phyloP scores from a whole-genome alignment of 2,329 filamentous ascomycete genomes.

The Epichloe brachyelytri region DNA sequence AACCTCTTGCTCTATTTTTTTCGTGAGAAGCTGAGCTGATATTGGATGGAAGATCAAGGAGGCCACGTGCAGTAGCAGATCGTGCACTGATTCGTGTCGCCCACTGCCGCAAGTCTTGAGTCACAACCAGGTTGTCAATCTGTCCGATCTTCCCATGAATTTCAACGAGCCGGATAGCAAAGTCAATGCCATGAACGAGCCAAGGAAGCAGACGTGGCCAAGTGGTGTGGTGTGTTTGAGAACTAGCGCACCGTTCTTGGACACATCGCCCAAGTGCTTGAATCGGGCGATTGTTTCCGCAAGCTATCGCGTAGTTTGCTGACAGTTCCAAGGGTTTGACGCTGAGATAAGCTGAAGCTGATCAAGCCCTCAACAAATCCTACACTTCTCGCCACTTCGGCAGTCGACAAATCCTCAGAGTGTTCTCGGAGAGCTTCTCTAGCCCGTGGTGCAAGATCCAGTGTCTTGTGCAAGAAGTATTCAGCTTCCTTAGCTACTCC shows the following conservation, averaged over 20 bases:
- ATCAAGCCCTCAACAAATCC: slow-evolving; percentile 82
- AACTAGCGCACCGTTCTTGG: slow-evolving; percentile 12
- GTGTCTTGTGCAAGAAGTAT: slow-evolving; percentile 64
- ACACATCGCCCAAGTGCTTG: slow-evolving; percentile 19
- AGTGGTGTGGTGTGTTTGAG: slow-evolving; percentile 10
- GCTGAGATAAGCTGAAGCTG: slow-evolving; percentile 48
- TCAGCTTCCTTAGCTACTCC: slow-evolving; percentile 33
- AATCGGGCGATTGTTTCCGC: slow-evolving; percentile 24
- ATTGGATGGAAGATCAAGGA: slow-evolving; percentile 36
- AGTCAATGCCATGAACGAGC: slow-evolving; percentile 55
- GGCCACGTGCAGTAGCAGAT: slow-evolving; percentile 25
- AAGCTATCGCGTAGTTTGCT: slow-evolving; percentile 27
- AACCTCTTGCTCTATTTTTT: slow-evolving; percentile 21
- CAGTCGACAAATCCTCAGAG: slow-evolving; percentile 70
- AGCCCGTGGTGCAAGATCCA: slow-evolving; percentile 59
- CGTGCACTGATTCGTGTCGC: slow-evolving; percentile 33
- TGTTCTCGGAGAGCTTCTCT: slow-evolving; percentile 59
- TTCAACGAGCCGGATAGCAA: slow-evolving; percentile 47
- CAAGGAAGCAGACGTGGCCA: slow-evolving; percentile 32
- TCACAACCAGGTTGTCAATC: slow-evolving; percentile 30
- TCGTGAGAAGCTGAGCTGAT: slow-evolving; percentile 30
- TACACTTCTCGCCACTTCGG: slow-evolving; percentile 66
- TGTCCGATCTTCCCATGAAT: slow-evolving; percentile 55
- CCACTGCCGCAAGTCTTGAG: slow-evolving; percentile 36
- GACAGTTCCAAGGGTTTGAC: slow-evolving; percentile 32